These are phyloP conservation scores for Sporisorium graminicola DNA, from an alignment of 1,284 basidiomycete genomes.

Conservation along the genomic window DNA sequence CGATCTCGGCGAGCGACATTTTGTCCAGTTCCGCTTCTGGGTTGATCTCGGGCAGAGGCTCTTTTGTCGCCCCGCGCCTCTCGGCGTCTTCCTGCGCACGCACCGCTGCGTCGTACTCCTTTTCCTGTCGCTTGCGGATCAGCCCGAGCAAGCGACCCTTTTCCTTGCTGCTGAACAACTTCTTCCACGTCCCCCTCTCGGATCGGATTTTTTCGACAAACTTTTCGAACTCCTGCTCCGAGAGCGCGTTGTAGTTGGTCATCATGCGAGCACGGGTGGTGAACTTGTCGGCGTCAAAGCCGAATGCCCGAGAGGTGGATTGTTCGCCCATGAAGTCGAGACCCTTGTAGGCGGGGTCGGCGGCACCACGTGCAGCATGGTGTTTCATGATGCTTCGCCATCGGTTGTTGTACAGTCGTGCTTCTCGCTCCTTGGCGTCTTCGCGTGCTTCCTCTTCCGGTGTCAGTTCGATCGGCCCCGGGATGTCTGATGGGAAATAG, in stretches of 20 bases:
- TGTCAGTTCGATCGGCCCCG: constrained; percentile 29
- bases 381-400: constrained; percentile 44
- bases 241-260: constrained; percentile 61
- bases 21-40: constrained; percentile 49
- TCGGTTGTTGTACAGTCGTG: constrained; percentile 35
- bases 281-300: constrained; percentile 46
- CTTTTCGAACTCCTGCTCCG: constrained; percentile 54
- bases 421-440: constrained; percentile 23
- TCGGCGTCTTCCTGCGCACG: constrained; percentile 45
- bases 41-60: constrained; percentile 44
- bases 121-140: constrained; percentile 44
- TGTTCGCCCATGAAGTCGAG: constrained; percentile 51
- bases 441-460: constrained; percentile 33
- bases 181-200: constrained; percentile 33
- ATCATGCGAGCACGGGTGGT: constrained; percentile 51
- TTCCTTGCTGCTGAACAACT: constrained; percentile 42
- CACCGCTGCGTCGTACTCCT: constrained; percentile 33
- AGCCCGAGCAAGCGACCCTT: constrained; percentile 33
- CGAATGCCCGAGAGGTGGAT: constrained; percentile 33
- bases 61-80: constrained; percentile 33
- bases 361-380: constrained; percentile 40
- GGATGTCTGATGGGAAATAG: constrained; percentile 50
- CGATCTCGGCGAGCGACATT: constrained; percentile 42
- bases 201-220: constrained; percentile 51
- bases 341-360: constrained; percentile 43